Base-by-base conservation (phyloP, 768 basidiomycete genomes). In the Coprinopsis sp. region DNA sequence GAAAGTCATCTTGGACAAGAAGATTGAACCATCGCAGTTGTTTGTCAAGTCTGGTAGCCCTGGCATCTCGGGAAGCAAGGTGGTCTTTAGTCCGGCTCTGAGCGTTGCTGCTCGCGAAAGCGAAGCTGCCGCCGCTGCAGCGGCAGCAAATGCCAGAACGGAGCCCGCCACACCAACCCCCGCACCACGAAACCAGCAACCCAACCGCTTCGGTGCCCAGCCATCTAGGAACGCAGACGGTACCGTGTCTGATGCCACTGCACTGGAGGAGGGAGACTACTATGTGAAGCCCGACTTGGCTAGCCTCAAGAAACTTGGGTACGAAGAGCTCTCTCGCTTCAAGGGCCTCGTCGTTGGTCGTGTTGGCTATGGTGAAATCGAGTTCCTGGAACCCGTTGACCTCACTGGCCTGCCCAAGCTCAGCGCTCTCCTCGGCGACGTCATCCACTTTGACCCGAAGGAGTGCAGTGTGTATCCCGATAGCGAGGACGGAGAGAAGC, bases 391-490 rank as follows among this genome's bases (percentile, higher is more conserved):
- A 71, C 87, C 52, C 67, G 82, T 90, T 27, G 92, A 98, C 60
- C 77, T 99, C 47, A 96, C 93, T 21, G 83, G 85, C 19, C 70
- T 95, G 38, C 70, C 82, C 13, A 85, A 84, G 58, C 76, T 98
- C 30, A 79, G 82, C 6, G 82, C 84, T 30, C 78, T 99, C 25
- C 73, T 92, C 4, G 95, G 93, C n/a, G 81, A 84, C 47, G 77
- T 92, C 49, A 79, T 98, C 21, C 76, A 84, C 37, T 94, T 99
- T 62, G 85, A 89, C 50, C 84, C 91, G 62, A 89, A 88, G 72
- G 91, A 94, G 62, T 89, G 91, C 58, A 86, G 81, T 38, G 93
- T 98, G 29, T 98, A 99, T 64, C 91, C 92, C 1, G 93, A 95
- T 51, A 81, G 81, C 48, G 84, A 87, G 42, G 84, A 88, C n/a